Conservation (phyloP, 1,284 basidiomycete genomes). For the Peniophora sp. region DNA sequence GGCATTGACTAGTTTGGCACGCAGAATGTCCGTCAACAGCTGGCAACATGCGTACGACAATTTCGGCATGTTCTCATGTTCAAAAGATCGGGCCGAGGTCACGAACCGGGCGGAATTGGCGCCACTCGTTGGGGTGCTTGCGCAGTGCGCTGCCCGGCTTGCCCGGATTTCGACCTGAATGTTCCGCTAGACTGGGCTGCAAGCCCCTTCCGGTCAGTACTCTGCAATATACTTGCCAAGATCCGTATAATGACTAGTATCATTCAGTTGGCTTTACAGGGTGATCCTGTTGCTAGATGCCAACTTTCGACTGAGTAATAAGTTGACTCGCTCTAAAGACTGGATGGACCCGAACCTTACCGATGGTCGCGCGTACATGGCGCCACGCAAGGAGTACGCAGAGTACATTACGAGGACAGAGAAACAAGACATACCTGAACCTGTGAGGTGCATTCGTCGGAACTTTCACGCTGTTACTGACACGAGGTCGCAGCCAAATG, state of each 20-base stretch:
- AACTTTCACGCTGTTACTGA: not conserved
- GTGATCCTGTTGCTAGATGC: conserved; percentile 18
- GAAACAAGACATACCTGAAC: conserved; percentile 4
- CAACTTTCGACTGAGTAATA: conserved; percentile 19
- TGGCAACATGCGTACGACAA: not conserved
- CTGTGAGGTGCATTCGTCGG: not conserved
- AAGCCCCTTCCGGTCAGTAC: not conserved
- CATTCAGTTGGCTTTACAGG: conserved; percentile 15
- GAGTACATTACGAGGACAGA: not conserved
- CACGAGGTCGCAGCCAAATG: not conserved
- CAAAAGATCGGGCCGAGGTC: conserved; percentile 16
- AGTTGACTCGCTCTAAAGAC: conserved; percentile 6
- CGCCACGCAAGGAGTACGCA: conserved; percentile 9
- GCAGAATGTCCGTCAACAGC: not conserved
- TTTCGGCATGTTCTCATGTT: conserved; percentile 16
- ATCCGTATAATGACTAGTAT: not conserved
- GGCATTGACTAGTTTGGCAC: too few species aligned
- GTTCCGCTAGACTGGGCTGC: conserved; percentile 13
- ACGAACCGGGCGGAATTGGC: conserved; percentile 9
- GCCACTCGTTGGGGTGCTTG: conserved; percentile 11
- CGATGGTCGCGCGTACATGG: conserved; percentile 17
- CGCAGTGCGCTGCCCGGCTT: conserved; percentile 18
- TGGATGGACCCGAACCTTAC: conserved; percentile 12
- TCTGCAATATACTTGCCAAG: too few species aligned
- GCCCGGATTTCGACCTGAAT: conserved; percentile 20